phyloP scores from a whole-genome alignment of 192 early-diverging fungal species.

The Chytriomyces sp. region DNA sequence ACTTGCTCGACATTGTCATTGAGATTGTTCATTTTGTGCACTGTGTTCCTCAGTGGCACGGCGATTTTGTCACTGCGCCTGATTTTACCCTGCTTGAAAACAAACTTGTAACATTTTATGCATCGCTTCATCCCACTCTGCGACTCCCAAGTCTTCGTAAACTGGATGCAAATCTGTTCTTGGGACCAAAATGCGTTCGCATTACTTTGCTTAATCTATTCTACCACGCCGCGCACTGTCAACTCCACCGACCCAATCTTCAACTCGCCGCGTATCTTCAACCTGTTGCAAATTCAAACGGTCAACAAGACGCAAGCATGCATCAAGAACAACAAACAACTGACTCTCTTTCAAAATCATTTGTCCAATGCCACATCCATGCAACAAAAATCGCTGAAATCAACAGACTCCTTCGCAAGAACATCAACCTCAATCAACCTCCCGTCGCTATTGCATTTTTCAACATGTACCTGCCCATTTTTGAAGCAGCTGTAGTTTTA shows the following conservation, averaged over 20 bases:
- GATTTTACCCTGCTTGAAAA: background rate
- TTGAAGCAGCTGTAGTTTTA: conserved; percentile 13
- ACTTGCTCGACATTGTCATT: background rate
- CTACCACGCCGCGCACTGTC: background rate
- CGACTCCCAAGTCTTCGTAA: background rate
- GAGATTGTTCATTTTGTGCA: background rate
- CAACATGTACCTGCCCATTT: background rate
- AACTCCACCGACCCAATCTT: conserved; percentile 10
- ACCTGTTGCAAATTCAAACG: background rate
- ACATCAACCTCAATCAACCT: background rate
- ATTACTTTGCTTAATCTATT: conserved; percentile 4
- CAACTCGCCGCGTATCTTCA: background rate
- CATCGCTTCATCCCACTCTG: background rate
- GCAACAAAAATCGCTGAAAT: background rate
- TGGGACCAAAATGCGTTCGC: background rate
- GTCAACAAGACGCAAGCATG: too few relatives aligned
- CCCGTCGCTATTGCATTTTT: background rate
- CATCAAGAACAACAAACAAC: background rate
- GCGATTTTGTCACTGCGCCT: background rate
- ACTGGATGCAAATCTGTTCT: background rate
- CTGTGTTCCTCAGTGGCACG: background rate
- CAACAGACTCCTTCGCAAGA: background rate
- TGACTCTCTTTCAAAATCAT: background rate
- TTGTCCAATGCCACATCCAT: background rate
- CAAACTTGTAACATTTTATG: background rate